Base-by-base conservation (phyloP, 1,139 yeast genomes). In the Nakaseomyces sp. region DNA sequence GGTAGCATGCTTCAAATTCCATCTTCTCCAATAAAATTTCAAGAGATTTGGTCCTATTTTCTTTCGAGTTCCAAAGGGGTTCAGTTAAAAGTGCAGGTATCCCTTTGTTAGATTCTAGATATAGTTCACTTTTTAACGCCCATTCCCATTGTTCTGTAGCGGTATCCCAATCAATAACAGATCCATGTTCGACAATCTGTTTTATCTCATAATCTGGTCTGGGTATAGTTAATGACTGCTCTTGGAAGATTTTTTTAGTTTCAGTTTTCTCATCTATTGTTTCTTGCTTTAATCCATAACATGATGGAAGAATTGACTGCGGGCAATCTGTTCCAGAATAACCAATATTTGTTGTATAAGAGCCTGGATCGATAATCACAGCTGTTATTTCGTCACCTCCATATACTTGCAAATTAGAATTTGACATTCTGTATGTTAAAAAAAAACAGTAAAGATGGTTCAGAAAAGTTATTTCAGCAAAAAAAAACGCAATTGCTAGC, bases 251-350 rank as follows among this genome's bases (percentile, higher is more conserved):
- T 33, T 61, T 45, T 48, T 42, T 47, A 26, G 41, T 57, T 42
- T 56, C 63, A 4, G 61, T 53, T 4, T 60, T 54, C n/a, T 40
- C 38, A 24, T 45, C 44, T 6, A 28, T 41, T 18, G 26, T 32
- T 41, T 9, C 17, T n/a, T 10, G 26, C 10, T 26, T 38, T 8
- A 59, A 49, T 2, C 76, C 76, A 43, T 65, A 81, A 50, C 62
- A 70, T 0, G 95, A 82, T 1, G 96, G 86, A 5, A 83, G 65
- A 31, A 83, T 78, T 1, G 81, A 69, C 51, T 83, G 79, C 6
- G 98, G 98, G 47, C 79, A 75, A 63, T 91, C 98, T 50, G 88
- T 94, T 8, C 98, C 98, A 4, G 97, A 94, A 63, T 78, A 89
- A 1, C 98, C 98, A 19, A 84, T 77, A 46, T 93, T 77, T 3